phyloP scores from a whole-genome alignment of 1,284 basidiomycete species.

The Puccinia horiana region DNA sequence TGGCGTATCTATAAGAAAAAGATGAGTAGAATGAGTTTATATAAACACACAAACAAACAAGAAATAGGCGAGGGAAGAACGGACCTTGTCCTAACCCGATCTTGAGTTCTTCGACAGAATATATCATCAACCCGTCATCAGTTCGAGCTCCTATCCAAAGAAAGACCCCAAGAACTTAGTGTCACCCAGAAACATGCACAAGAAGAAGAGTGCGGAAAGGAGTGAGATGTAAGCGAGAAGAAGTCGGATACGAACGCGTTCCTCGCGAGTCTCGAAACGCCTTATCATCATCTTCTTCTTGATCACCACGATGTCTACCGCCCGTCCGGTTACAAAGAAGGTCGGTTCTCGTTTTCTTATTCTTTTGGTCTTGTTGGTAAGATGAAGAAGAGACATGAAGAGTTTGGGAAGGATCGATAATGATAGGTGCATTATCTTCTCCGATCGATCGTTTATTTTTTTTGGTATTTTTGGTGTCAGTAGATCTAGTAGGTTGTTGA shows the following conservation, averaged over 20 bases:
- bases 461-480: too few species aligned
- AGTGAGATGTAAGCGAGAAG: too few species aligned
- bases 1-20: constrained; percentile 2
- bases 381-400: not conserved
- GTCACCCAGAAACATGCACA: too few species aligned
- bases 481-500: not conserved
- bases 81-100: constrained; percentile 20
- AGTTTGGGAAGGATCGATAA: not conserved
- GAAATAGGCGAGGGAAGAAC: not conserved
- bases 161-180: not conserved
- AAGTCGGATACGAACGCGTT: not conserved
- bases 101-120: constrained; percentile 28
- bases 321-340: too few species aligned
- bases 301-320: not conserved
- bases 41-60: not conserved
- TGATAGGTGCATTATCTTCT: not conserved
- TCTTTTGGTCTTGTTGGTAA: not conserved
- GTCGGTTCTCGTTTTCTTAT: too few species aligned
- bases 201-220: not conserved
- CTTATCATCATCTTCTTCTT: not conserved
- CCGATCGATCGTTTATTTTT: not conserved
- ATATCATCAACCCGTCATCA: constrained; percentile 8
- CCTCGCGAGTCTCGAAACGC: constrained; percentile 15
- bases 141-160: not conserved
- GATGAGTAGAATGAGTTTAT: not conserved